Conservation (phyloP, 352 stramenopile species). For the Thalassiosira pacifica region DNA sequence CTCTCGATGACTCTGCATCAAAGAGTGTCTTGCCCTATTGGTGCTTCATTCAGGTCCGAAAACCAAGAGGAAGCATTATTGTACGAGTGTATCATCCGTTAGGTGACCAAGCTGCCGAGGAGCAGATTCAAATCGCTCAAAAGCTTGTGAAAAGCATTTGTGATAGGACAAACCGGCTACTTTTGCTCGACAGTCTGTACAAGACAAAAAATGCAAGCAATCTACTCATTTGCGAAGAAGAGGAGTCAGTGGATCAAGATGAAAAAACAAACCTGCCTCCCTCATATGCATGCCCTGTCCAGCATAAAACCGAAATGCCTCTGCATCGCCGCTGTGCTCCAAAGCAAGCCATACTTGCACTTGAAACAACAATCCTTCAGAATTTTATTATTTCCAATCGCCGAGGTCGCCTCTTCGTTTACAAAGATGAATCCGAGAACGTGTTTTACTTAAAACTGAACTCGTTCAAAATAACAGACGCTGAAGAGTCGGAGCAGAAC, state of each 20-base stretch:
- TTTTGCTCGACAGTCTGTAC: conserved; percentile 80
- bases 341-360: conserved; percentile 66
- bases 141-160: conserved; percentile 59
- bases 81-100: conserved; percentile 78
- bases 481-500: conserved; percentile 53
- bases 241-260: conserved; percentile 10
- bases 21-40: conserved; percentile 72
- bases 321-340: conserved; percentile 74
- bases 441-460: conserved; percentile 85
- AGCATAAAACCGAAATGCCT: conserved; percentile 67
- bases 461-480: conserved; percentile 54
- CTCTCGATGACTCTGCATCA: conserved; percentile 55
- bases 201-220: conserved; percentile 70
- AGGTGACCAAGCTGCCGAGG: conserved; percentile 61
- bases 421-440: conserved; percentile 80
- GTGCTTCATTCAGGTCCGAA: conserved; percentile 73
- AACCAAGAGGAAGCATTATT: conserved; percentile 59
- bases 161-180: conserved; percentile 76
- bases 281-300: conserved; percentile 71
- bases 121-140: conserved; percentile 51
- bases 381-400: conserved; percentile 84
- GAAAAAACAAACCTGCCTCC: conserved; percentile 33
- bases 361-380: conserved; percentile 80
- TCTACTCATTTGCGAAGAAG: conserved; percentile 70
- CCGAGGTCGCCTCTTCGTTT: conserved; percentile 75